Conservation (phyloP, 768 basidiomycete genomes). For the Kwoniella sp. region DNA sequence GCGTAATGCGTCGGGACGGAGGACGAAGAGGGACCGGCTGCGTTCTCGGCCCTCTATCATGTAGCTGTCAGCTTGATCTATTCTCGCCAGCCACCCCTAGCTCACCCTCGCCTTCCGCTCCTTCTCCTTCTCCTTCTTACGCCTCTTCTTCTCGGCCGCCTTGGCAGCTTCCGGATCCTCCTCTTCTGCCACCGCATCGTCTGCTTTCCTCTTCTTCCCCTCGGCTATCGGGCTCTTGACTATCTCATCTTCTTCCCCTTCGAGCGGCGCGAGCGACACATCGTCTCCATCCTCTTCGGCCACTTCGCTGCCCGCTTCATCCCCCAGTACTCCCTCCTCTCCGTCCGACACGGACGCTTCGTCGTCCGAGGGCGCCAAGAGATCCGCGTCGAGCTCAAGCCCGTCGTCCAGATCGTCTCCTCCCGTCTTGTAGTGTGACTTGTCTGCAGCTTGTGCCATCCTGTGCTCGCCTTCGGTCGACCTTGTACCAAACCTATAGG, state of each 20-base stretch:
- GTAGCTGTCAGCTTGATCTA: not conserved
- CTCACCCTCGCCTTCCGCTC: conserved; percentile 44
- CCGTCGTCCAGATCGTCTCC: conserved; percentile 50
- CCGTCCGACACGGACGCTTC: conserved; percentile 9
- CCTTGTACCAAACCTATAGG: not conserved
- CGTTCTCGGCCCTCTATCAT: no score
- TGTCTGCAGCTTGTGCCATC: conserved; percentile 13
- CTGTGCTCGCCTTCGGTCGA: not conserved
- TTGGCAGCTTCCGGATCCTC: conserved; percentile 7
- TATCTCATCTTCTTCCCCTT: conserved; percentile 16
- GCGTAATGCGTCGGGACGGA: conserved; percentile 25
- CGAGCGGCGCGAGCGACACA: not conserved
- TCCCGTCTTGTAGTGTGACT: conserved; percentile 22
- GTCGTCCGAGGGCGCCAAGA: conserved; percentile 33
- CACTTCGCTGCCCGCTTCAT: conserved; percentile 1
- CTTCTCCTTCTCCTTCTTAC: conserved; percentile 48
- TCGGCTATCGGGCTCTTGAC: conserved; percentile 1
- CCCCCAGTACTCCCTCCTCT: not conserved
- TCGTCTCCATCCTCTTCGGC: not conserved
- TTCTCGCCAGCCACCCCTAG: not conserved
- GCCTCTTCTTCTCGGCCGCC: conserved; percentile 37
- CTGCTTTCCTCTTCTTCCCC: conserved; percentile 25
- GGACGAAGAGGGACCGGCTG: no score
- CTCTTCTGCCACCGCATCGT: conserved; percentile 6
- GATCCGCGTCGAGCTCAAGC: conserved; percentile 42